These are phyloP conservation scores for Diaporthe citrichinensis DNA, from an alignment of 2,329 filamentous ascomycete species.

Conservation along the genomic window DNA sequence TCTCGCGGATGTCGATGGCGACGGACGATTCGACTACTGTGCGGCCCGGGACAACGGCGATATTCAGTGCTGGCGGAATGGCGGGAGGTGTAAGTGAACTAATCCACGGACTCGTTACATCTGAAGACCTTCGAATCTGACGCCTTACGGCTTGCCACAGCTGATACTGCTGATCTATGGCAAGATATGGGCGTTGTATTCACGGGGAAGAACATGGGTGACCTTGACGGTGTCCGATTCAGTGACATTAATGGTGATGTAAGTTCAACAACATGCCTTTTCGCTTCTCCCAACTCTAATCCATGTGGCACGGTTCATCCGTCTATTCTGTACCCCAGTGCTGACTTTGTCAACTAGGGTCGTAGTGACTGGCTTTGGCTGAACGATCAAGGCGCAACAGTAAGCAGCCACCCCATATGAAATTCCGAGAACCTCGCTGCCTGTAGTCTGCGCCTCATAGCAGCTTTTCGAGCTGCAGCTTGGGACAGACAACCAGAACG, in stretches of 20 bases:
- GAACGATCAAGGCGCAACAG: constrained; percentile 5
- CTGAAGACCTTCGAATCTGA: neutral
- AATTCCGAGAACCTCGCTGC: neutral
- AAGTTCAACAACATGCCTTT: neutral
- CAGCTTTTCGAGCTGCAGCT: neutral
- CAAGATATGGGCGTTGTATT: constrained; percentile 49
- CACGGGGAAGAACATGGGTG: constrained; percentile 43
- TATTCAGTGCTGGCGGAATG: constrained; percentile 41
- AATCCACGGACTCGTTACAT: neutral
- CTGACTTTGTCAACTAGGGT: neutral
- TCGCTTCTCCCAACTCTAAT: neutral
- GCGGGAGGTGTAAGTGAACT: constrained; percentile 12
- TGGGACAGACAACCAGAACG: neutral
- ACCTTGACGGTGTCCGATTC: constrained; percentile 41
- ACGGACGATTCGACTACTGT: constrained; percentile 54
- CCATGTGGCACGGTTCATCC: neutral
- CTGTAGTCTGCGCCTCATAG: neutral
- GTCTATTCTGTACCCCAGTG: neutral
- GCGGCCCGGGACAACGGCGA: constrained; percentile 37
- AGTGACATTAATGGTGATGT: constrained; percentile 6
- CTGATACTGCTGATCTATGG: constrained; percentile 48
- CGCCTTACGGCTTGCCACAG: neutral
- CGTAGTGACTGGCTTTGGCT: constrained; percentile 4
- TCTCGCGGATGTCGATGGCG: constrained; percentile 50
- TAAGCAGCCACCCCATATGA: neutral